Evolutionary conservation across 2,329 filamentous ascomycete genomes (phyloP), one percentile per base, ranked within the genome.

Genomic region (Hypoxylon sp.): DNA sequence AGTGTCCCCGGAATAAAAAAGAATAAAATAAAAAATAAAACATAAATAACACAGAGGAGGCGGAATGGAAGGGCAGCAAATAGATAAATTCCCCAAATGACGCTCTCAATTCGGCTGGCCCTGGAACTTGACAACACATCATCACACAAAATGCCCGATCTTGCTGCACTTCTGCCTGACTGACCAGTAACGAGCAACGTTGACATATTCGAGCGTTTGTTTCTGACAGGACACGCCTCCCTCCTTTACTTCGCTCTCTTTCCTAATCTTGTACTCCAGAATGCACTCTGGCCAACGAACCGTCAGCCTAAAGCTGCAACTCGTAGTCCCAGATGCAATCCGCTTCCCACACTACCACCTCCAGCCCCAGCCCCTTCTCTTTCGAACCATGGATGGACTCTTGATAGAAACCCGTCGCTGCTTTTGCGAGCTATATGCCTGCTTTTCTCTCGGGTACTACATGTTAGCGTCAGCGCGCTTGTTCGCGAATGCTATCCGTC

Each of bases 121-220:
- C 73, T 65, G 64, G 73, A 74, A 77, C 75, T 80, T 86, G 85
- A 85, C 84, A 86, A 85, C 84, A 81, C 83, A 85, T 85, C 83
- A 83, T 77, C 80, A 77, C 76, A 79, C 77, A 78, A 77, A 77
- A 78, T 78, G 80, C 81, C 81, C 78, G 79, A 81, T 79, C 69
- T 74, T 78, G 76, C 78, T 83, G 82, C 82, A 83, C 78, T 80
- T 81, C 80, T 84, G 82, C 82, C 82, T 82, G 81, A 84, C 81
- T 77, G 76, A 71, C 77, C 70, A 75, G 75, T 77, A 76, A 68
- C 71, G 68, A 68, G 59, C 71, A 61, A 66, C 71, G 54, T 74
- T 67, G 64, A 66, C 66, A 72, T 66, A 71, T 68, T 69, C 64
- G 57, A 63, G 72, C 68, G 69, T 71, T 71, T 73, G 71, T 70